Evolutionary conservation across 345 rosid species (phyloP).

Genomic region (Linum usitatissimum): DNA sequence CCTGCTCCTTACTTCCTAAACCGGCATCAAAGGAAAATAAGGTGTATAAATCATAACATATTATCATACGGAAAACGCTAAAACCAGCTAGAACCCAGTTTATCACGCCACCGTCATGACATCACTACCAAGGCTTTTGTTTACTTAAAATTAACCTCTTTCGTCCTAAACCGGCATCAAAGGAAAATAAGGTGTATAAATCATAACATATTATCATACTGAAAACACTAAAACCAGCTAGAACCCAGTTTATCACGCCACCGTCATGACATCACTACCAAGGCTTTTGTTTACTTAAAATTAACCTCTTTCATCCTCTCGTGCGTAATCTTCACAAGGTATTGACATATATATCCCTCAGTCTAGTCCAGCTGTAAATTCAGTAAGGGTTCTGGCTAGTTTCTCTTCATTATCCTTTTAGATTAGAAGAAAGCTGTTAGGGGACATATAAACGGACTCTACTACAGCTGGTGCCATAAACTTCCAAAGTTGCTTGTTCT

Average conservation of each 20-base stretch:
- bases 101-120: neutral
- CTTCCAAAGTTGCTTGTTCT: neutral
- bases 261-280: neutral
- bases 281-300: neutral
- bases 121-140: neutral
- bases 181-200: too few relatives aligned
- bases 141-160: neutral
- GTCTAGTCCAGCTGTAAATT: neutral
- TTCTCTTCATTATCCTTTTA: neutral
- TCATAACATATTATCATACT: neutral
- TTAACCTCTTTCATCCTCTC: neutral
- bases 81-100: neutral
- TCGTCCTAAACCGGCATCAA: too few relatives aligned
- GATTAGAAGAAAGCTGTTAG: neutral
- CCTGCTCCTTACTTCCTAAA: slow-evolving; percentile 36
- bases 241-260: neutral
- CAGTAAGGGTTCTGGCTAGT: neutral
- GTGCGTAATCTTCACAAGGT: neutral
- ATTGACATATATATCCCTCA: neutral
- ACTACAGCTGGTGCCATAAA: neutral
- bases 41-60: neutral
- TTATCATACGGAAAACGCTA: neutral
- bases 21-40: slow-evolving; percentile 12
- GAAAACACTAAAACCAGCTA: neutral
- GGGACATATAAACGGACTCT: neutral